A percentile compares a stretch with the other conserved stretches of the same genome.
These are phyloP conservation scores for Rosa rugosa DNA, from an alignment of 306 rosid genomes.

Conservation along the genomic window DNA sequence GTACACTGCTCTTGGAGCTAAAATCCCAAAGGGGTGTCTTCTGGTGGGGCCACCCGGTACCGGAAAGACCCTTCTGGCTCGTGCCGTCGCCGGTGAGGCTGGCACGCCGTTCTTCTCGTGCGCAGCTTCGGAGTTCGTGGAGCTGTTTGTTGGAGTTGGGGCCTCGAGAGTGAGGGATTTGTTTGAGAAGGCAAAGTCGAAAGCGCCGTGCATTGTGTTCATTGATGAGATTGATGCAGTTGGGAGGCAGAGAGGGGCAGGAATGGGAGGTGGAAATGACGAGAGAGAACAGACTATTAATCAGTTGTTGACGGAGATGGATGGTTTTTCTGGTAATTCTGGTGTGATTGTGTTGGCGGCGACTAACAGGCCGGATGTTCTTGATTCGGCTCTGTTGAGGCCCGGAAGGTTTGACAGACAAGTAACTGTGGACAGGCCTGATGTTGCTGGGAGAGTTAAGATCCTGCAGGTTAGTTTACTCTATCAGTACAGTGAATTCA, in stretches of 20 bases:
- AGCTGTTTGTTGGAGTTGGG: constrained; percentile 91
- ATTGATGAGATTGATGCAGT: constrained; percentile 98
- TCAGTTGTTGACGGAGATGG: constrained; percentile 98
- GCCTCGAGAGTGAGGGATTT: constrained; percentile 95
- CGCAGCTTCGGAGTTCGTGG: constrained; percentile 96
- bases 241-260: constrained; percentile 99
- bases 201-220: constrained; percentile 98
- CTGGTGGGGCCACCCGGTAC: constrained; percentile 97
- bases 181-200: constrained; percentile 96
- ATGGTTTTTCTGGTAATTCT: constrained; percentile 93
- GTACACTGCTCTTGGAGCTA: constrained; percentile 91
- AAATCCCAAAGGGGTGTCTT: constrained; percentile 97
- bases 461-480: constrained; percentile 76
- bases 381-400: constrained; percentile 79
- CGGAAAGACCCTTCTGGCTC: constrained; percentile 89
- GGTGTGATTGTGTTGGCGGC: constrained; percentile 99
- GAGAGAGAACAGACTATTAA: constrained; percentile 99
- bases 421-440: constrained; percentile 97
- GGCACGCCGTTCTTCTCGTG: constrained; percentile 97
- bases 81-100: constrained; percentile 94
- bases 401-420: constrained; percentile 96
- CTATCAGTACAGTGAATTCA: neutral
- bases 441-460: constrained; percentile 95
- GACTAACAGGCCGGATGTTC: constrained; percentile 94
- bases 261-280: constrained; percentile 97